Evolutionary conservation across 108 stramenopile genomes (phyloP).

Genomic region (Cyclotella cryptica): DNA sequence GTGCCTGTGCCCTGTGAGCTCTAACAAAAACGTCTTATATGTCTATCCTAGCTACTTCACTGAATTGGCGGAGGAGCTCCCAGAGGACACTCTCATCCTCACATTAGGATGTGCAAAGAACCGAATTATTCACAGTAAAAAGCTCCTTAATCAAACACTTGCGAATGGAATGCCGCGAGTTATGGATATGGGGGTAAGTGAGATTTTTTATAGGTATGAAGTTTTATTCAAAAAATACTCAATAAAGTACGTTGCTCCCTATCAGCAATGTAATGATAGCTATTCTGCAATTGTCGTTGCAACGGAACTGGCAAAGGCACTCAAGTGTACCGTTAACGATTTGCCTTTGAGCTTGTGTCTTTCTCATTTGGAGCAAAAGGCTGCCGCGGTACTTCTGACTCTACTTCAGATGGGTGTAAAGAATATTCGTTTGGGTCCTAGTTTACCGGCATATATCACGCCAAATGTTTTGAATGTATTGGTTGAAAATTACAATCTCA

Average conservation of each 20-base stretch:
- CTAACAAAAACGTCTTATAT: neutral
- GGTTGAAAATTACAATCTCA: conserved; percentile 72
- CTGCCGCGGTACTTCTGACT: conserved; percentile 84
- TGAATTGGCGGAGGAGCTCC: conserved; percentile 74
- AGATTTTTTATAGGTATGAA: no score
- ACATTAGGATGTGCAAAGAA: conserved; percentile 90
- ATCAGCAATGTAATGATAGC: conserved; percentile 79
- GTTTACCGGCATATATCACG: conserved; percentile 64
- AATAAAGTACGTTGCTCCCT: no score
- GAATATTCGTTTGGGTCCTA: conserved; percentile 85
- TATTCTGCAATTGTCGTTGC: conserved; percentile 86
- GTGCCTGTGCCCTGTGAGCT: neutral
- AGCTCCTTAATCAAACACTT: conserved; percentile 58
- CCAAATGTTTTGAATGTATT: conserved; percentile 71
- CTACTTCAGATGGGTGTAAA: conserved; percentile 80
- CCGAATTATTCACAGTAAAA: conserved; percentile 56
- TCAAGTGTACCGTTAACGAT: conserved; percentile 76
- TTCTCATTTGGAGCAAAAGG: conserved; percentile 87
- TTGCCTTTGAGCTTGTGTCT: conserved; percentile 65
- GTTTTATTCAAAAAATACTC: no score
- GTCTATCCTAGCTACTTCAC: conserved; percentile 68
- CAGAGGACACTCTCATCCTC: conserved; percentile 73
- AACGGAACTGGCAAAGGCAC: conserved; percentile 80
- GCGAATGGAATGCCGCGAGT: conserved; percentile 82
- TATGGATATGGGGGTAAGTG: conserved; percentile 73